Evolutionary conservation across 768 basidiomycete species (phyloP).

Genomic region (Boletus tomentosulus): DNA sequence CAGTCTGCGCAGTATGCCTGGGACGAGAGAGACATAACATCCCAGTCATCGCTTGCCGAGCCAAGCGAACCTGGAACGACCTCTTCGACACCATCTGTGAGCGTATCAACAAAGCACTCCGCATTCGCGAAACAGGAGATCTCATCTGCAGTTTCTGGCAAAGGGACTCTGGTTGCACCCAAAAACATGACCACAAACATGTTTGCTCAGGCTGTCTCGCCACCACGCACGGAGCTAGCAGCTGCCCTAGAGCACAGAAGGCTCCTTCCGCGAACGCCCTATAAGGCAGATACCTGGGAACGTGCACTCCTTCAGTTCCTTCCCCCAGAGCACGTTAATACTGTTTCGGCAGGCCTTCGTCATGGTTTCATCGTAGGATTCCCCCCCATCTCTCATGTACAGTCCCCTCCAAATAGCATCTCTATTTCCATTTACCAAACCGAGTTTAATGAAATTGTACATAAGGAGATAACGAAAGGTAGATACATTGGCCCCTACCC

Average conservation of each 20-base stretch:
- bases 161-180: background rate
- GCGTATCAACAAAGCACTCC: too few species aligned
- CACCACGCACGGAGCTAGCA: background rate
- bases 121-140: background rate
- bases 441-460: too few species aligned
- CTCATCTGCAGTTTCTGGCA: background rate
- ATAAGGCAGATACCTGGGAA: background rate
- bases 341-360: background rate
- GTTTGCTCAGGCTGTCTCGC: background rate
- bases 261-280: background rate
- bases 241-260: background rate
- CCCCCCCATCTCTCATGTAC: background rate
- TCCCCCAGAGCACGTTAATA: too few species aligned
- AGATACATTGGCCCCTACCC: too few species aligned
- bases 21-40: too few species aligned
- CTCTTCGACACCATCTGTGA: too few species aligned
- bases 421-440: background rate
- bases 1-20: too few species aligned
- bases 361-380: conserved; percentile 5
- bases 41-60: too few species aligned
- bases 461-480: too few species aligned
- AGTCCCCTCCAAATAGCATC: conserved; percentile 7
- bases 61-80: too few species aligned
- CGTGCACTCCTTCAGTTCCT: too few species aligned
- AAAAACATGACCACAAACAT: background rate